Evolutionary conservation across 164 flowering plant species (phyloP).

Genomic region (Dillenia turbinata): DNA sequence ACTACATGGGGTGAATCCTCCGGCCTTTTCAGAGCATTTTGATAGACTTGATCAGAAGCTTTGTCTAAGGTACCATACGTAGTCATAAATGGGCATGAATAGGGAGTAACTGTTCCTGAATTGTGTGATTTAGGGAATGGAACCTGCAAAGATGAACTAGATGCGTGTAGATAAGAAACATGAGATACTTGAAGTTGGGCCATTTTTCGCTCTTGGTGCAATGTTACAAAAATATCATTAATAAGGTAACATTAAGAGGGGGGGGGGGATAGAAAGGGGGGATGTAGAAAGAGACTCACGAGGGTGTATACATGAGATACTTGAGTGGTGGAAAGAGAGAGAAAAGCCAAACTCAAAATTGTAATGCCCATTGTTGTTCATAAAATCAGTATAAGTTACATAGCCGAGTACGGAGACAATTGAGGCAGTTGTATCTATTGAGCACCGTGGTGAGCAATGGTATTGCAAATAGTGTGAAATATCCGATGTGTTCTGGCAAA

Average conservation of each 20-base stretch:
- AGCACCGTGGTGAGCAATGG: constrained; percentile 14
- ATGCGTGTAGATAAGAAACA: too few relatives aligned
- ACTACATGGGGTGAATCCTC: constrained; percentile 39
- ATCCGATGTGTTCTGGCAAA: constrained; percentile 44
- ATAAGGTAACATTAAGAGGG: neutral
- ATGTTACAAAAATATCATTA: too few relatives aligned
- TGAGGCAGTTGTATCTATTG: constrained; percentile 24
- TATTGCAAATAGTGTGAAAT: constrained; percentile 29
- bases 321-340: constrained; percentile 40
- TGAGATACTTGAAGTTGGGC: too few relatives aligned
- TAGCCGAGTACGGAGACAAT: constrained; percentile 16
- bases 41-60: constrained; percentile 30
- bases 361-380: constrained; percentile 67
- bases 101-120: constrained; percentile 47
- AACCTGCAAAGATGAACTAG: constrained; percentile 22
- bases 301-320: constrained; percentile 60
- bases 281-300: constrained; percentile 35
- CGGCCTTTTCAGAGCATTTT: constrained; percentile 22
- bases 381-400: constrained; percentile 37
- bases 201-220: too few relatives aligned
- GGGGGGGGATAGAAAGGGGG: too few relatives aligned
- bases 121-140: constrained; percentile 51
- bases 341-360: constrained; percentile 49
- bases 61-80: constrained; percentile 49
- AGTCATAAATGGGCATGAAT: constrained; percentile 58